Conservation (phyloP, 2,329 filamentous ascomycete genomes). For the Exophiala phaeomuriformis region DNA sequence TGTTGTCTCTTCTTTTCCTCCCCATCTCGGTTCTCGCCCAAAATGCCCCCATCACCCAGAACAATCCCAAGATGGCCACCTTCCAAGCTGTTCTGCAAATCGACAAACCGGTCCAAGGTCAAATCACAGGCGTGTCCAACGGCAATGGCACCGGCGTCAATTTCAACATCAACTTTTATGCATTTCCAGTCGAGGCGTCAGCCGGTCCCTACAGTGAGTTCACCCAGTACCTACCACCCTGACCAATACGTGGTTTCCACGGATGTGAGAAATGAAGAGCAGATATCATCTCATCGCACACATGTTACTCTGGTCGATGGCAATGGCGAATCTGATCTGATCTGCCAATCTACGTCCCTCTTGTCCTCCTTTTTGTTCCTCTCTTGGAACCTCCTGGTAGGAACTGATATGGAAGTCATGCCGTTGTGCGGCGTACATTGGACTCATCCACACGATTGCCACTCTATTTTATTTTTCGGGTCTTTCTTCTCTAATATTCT, state of each 20-base stretch:
- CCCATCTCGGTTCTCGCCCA: constrained; percentile 24
- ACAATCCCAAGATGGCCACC: constrained; percentile 50
- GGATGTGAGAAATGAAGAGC: no score
- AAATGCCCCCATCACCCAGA: constrained; percentile 46
- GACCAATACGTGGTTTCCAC: not conserved
- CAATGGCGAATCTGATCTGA: no score
- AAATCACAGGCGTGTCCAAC: constrained; percentile 42
- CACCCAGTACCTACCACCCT: not conserved
- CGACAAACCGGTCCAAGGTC: constrained; percentile 51
- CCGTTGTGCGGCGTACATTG: no score
- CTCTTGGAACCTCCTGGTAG: not conserved
- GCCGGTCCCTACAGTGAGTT: constrained; percentile 55
- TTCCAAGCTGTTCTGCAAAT: constrained; percentile 51
- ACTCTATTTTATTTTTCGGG: not conserved
- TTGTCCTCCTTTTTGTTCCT: not conserved
- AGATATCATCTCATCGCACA: no score
- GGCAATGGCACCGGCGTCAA: constrained; percentile 49
- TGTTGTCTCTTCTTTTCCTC: constrained; percentile 24
- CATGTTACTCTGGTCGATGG: no score
- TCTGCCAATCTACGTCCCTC: not conserved
- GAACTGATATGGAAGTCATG: no score
- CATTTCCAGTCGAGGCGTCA: constrained; percentile 45
- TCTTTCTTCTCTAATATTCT: not conserved
- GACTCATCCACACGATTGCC: not conserved
- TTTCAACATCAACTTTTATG: constrained; percentile 51